phyloP scores from a whole-genome alignment of 768 basidiomycete species.

The Mycena galericulata region DNA sequence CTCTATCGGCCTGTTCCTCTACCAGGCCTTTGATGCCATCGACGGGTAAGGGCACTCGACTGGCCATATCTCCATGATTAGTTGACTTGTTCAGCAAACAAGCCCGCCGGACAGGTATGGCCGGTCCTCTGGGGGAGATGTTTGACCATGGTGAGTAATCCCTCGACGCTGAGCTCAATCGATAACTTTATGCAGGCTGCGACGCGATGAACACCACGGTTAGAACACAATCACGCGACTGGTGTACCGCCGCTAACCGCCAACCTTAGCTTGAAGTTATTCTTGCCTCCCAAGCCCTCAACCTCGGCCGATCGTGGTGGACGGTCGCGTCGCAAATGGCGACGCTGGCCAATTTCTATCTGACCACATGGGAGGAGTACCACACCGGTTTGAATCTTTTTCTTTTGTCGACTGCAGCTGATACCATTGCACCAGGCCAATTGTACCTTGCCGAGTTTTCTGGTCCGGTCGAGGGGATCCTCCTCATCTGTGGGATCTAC shows the following conservation, averaged over 20 bases:
- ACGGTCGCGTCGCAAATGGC: conserved; percentile 89
- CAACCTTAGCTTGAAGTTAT: conserved; percentile 82
- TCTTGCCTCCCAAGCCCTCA: conserved; percentile 85
- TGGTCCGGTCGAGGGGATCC: conserved; percentile 96
- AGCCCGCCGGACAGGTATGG: conserved; percentile 95
- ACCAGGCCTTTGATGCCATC: conserved; percentile 91
- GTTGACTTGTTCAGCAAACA: conserved; percentile 75
- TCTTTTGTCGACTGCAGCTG: conserved; percentile 8
- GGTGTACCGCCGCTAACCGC: neutral
- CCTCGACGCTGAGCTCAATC: neutral
- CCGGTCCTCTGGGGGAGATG: conserved; percentile 97
- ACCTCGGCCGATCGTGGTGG: conserved; percentile 97
- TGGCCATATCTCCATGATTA: conserved; percentile 18
- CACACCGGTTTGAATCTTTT: conserved; percentile 88
- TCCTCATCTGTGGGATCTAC: conserved; percentile 85
- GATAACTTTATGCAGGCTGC: conserved; percentile 63
- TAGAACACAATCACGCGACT: conserved; percentile 27
- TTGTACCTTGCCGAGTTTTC: conserved; percentile 94
- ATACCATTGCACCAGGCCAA: conserved; percentile 63
- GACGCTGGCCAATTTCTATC: conserved; percentile 82
- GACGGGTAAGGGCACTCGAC: conserved; percentile 72
- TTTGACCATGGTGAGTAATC: conserved; percentile 89
- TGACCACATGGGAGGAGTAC: conserved; percentile 88
- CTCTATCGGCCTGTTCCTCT: conserved; percentile 89
- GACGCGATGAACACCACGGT: conserved; percentile 97